Percentiles rank a stretch among this genome's conserved stretches.
phyloP scores from a whole-genome alignment of 345 rosid species.

The Murraya koenigii region DNA sequence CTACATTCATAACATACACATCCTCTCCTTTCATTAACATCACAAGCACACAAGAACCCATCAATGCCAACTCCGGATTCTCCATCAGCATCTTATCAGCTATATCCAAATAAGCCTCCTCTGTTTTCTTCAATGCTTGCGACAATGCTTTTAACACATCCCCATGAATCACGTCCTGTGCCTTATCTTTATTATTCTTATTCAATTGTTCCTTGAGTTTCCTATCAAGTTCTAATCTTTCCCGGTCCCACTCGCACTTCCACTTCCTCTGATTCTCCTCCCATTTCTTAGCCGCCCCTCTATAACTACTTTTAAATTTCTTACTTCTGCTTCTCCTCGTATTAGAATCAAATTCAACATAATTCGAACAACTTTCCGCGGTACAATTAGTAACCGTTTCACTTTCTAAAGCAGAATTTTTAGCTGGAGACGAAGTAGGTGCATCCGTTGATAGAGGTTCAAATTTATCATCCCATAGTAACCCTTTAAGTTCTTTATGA shows the following conservation, averaged over 20 bases:
- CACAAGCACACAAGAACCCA: slow-evolving; percentile 96
- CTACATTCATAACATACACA: slow-evolving; percentile 92
- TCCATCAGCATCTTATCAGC: slow-evolving; percentile 85
- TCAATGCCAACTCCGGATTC: slow-evolving; percentile 88
- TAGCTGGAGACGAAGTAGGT: slow-evolving; percentile 22
- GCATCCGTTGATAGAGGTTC: slow-evolving; percentile 26
- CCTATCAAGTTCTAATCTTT: slow-evolving; percentile 65
- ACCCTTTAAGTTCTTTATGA: slow-evolving; percentile 81
- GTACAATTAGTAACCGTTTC: slow-evolving; percentile 6
- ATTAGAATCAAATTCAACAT: slow-evolving; percentile 33
- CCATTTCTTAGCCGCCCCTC: slow-evolving; percentile 47
- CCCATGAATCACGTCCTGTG: slow-evolving; percentile 44
- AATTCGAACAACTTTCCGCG: slow-evolving; percentile 23
- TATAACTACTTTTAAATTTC: slow-evolving; percentile 33
- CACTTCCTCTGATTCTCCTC: slow-evolving; percentile 75
- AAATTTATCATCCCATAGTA: slow-evolving; percentile 75
- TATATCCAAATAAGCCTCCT: slow-evolving; percentile 72
- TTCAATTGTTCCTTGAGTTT: slow-evolving; percentile 55
- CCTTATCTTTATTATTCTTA: slow-evolving; percentile 25
- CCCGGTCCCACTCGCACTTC: slow-evolving; percentile 76
- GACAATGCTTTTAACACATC: slow-evolving; percentile 85
- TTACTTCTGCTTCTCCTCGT: slow-evolving; percentile 30
- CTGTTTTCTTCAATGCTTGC: slow-evolving; percentile 78
- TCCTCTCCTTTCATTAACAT: slow-evolving; percentile 97
- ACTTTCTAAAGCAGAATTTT: background rate